phyloP scores from a whole-genome alignment of 179 eudicot genomes.

The Drosera spatulata region DNA sequence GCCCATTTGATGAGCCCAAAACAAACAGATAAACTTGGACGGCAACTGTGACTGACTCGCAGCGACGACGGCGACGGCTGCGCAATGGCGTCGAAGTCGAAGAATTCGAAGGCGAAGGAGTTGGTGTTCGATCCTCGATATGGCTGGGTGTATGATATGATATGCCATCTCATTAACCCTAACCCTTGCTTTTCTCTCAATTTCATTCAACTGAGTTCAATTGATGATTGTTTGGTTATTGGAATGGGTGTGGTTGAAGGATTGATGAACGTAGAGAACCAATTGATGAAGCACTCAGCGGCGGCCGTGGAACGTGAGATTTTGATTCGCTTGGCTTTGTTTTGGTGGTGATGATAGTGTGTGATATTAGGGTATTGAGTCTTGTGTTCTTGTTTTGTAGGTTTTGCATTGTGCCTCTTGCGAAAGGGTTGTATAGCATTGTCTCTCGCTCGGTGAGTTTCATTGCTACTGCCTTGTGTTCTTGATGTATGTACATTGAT shows the following conservation, averaged over 20 bases:
- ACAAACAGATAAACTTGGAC: too few species aligned
- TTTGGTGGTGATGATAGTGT: neutral
- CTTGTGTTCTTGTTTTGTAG: constrained; percentile 11
- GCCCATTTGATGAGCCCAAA: too few species aligned
- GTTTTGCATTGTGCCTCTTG: constrained; percentile 44
- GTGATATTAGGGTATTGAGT: neutral
- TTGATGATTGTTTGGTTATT: neutral
- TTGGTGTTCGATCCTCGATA: constrained; percentile 40
- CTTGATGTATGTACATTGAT: neutral
- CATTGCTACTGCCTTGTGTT: neutral
- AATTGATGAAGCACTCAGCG: constrained; percentile 38
- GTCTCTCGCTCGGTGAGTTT: constrained; percentile 30
- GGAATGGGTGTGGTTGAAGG: constrained; percentile 5
- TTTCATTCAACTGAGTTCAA: neutral
- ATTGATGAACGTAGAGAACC: constrained; percentile 47
- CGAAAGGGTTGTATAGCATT: constrained; percentile 20
- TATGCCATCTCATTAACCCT: constrained; percentile 2
- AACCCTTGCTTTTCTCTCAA: neutral
- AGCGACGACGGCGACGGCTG: too few species aligned
- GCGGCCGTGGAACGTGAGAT: constrained; percentile 43
- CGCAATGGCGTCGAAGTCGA: too few species aligned
- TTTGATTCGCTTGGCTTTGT: neutral
- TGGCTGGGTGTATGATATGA: constrained; percentile 31
- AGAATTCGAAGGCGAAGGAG: too few species aligned
- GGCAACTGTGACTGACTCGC: too few species aligned